Conservation (phyloP, 1,284 basidiomycete species). For the Moesziomyces sp. region DNA sequence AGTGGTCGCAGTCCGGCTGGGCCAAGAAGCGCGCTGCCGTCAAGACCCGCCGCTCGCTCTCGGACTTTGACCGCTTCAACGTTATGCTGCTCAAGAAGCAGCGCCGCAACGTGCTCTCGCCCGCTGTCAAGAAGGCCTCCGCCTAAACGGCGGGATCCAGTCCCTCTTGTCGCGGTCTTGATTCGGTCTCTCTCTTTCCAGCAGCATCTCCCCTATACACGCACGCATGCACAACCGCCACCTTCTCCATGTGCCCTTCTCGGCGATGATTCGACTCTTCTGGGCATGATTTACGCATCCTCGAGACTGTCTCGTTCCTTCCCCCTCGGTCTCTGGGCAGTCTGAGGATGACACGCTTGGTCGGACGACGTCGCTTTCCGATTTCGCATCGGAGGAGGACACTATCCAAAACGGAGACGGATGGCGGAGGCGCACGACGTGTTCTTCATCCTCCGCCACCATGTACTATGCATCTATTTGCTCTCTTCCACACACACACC, state of each 20-base stretch:
- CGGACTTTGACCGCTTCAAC: conserved; percentile 89
- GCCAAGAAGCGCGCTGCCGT: conserved; percentile 86
- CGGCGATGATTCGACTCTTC: neutral
- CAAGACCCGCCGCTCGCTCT: conserved; percentile 79
- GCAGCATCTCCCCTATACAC: conserved; percentile 25
- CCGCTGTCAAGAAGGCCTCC: conserved; percentile 60
- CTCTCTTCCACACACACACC: conserved; percentile 4
- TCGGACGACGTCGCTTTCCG: neutral
- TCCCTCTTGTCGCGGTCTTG: conserved; percentile 12
- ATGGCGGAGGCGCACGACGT: neutral
- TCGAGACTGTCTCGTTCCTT: conserved; percentile 18
- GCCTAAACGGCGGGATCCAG: conserved; percentile 42
- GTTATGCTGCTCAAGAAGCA: conserved; percentile 72
- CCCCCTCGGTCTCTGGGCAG: conserved; percentile 41
- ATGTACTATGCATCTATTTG: conserved; percentile 42
- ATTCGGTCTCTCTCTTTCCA: conserved; percentile 18
- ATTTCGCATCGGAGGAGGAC: neutral
- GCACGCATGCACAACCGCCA: conserved; percentile 12
- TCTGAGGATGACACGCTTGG: neutral
- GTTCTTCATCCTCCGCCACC: conserved; percentile 2
- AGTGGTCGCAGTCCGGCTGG: conserved; percentile 86
- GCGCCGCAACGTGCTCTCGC: conserved; percentile 69
- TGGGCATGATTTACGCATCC: conserved; percentile 14
- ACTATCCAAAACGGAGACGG: neutral
- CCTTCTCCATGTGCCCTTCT: neutral